Percentiles rank a stretch among this genome's conserved stretches.
These are phyloP conservation scores for Globisporangium megalacanthum DNA, from an alignment of 352 stramenopile genomes.

Conservation along the genomic window DNA sequence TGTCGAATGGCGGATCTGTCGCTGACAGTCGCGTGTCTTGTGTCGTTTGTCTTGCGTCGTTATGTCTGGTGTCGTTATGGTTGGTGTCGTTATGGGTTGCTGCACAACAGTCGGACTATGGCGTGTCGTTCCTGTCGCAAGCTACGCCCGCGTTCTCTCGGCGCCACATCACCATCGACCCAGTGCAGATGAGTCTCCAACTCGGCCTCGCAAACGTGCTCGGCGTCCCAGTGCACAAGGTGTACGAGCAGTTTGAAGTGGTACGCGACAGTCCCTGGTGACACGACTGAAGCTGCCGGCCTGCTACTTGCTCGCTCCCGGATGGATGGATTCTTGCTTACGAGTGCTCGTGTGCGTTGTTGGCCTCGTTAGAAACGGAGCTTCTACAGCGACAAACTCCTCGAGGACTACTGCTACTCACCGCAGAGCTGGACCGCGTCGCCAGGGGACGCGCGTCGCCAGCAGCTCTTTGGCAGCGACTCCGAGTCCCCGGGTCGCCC, in stretches of 20 bases:
- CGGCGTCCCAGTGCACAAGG: conserved; percentile 49
- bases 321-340: neutral
- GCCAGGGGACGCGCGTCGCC: conserved; percentile 52
- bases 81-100: too few species aligned
- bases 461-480: conserved; percentile 68
- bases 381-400: conserved; percentile 74
- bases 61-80: too few species aligned
- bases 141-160: conserved; percentile 43
- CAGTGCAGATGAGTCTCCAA: conserved; percentile 81
- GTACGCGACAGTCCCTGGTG: conserved; percentile 19
- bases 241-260: conserved; percentile 77
- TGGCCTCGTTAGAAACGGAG: conserved; percentile 49
- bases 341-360: neutral
- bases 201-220: conserved; percentile 71
- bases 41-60: too few species aligned
- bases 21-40: neutral
- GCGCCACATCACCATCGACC: conserved; percentile 58
- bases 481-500: conserved; percentile 38
- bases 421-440: conserved; percentile 82
- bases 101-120: conserved; percentile 62
- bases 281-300: too few species aligned
- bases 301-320: too few species aligned
- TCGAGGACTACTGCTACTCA: conserved; percentile 80
- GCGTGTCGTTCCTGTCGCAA: conserved; percentile 70
- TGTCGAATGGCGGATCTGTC: too few species aligned